Conservation (phyloP, 2,329 filamentous ascomycete genomes). For the Neopestalotiopsis clavispora region DNA sequence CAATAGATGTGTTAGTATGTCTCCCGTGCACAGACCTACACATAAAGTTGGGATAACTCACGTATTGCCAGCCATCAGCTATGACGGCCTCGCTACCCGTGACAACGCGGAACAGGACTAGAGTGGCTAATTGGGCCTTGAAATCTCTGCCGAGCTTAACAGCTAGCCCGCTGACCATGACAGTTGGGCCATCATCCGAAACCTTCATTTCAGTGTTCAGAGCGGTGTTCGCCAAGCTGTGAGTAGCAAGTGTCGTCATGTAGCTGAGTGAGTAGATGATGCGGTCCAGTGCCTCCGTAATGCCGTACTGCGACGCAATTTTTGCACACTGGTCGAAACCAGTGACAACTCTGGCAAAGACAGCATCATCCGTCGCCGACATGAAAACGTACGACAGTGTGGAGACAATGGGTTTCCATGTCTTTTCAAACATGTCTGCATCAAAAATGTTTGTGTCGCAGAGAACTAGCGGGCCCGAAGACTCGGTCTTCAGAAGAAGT, state of each 20-base stretch:
- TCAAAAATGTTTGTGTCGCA: slow-evolving; percentile 95
- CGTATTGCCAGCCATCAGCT: slow-evolving; percentile 77
- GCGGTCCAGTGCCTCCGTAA: slow-evolving; percentile 87
- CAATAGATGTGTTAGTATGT: slow-evolving; percentile 41
- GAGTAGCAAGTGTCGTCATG: slow-evolving; percentile 85
- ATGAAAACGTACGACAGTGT: slow-evolving; percentile 98
- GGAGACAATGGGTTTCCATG: slow-evolving; percentile 93
- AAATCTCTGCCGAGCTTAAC: slow-evolving; percentile 95
- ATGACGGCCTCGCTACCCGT: slow-evolving; percentile 83
- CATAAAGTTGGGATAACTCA: slow-evolving; percentile 45
- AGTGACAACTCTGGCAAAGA: slow-evolving; percentile 90
- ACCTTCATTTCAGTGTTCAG: slow-evolving; percentile 96
- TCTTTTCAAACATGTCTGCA: slow-evolving; percentile 95
- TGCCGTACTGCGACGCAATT: slow-evolving; percentile 83
- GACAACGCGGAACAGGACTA: slow-evolving; percentile 93
- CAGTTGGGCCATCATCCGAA: slow-evolving; percentile 74
- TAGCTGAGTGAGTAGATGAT: slow-evolving; percentile 89
- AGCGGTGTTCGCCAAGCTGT: slow-evolving; percentile 77
- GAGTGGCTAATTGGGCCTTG: slow-evolving; percentile 88
- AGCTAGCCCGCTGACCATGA: slow-evolving; percentile 98
- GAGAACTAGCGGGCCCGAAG: slow-evolving; percentile 73
- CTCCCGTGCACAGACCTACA: background rate
- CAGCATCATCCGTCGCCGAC: slow-evolving; percentile 94
- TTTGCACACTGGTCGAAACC: slow-evolving; percentile 96
- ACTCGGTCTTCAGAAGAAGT: slow-evolving; percentile 81